Evolutionary conservation across 257 asterid species (phyloP), one percentile per base, ranked within the genome.

Genomic region (Solanum peruvianum): DNA sequence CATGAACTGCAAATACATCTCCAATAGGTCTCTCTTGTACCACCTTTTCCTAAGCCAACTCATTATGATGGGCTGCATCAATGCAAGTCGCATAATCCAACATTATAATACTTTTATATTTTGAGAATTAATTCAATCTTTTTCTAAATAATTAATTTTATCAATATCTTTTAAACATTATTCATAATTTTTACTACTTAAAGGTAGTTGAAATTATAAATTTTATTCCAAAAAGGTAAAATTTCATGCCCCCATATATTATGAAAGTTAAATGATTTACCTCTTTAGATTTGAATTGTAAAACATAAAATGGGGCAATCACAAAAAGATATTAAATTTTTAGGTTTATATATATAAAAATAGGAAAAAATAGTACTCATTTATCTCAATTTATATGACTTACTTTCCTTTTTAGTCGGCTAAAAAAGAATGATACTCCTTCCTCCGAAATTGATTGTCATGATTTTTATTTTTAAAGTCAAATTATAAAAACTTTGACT

Each of bases 1-100:
- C 98, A 96, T 94, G 94, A 96, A 96, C 81, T 96, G 98, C 29
- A 96, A 8, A 89, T 92, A 95, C 99, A 96, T 96, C 90, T 95
- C 99, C 83, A 89, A 11, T 11, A 96, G 90, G 87, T 92, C 89
- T 93, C 99, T 93, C 90, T 88, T 92, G 91, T 95, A 95, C 99
- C 99, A 96, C 91, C 98, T 93, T 66, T 82, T 90, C 87, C 98
- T 91, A 20, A 96, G 94, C 98, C 98, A 96, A 83, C 94, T 96
- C 98, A 96, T 90, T 42, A 94, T 91, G 88, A 95, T 88, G 77
- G 98, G 99, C 98, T 95, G 92, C 93, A 37, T 6, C 39, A 87
- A 70, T 87, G 16, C 27, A 64, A 47, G 10, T 78, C 70, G 5
- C 31, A 64, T n/a, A n/a, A 64, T 37, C 39, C 39, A 64, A 64